Percentiles rank a stretch among this genome's conserved stretches.
Evolutionary conservation across 768 basidiomycete species (phyloP).

Genomic region (Tremella mesenterica): DNA sequence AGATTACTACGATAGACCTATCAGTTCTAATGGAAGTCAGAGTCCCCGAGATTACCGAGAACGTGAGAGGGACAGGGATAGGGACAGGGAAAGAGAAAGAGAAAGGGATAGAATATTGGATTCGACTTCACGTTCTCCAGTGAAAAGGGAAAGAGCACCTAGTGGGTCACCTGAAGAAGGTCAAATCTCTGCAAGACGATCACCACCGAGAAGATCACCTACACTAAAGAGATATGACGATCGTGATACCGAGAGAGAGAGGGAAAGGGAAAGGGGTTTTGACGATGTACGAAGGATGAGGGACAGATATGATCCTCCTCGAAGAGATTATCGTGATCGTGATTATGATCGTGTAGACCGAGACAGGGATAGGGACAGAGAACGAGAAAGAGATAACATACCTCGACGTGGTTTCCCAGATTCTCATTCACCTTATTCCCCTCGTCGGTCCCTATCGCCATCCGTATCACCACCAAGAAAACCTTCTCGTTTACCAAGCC

Average conservation of each 20-base stretch:
- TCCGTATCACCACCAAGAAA: not conserved
- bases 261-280: too few species aligned
- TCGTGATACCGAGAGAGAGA: not conserved
- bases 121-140: not conserved
- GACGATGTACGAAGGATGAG: not conserved
- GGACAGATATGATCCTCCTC: not conserved
- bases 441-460: not conserved
- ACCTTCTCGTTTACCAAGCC: not conserved
- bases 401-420: not conserved
- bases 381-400: not conserved
- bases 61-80: not conserved
- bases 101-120: not conserved
- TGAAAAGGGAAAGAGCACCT: not conserved
- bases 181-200: not conserved
- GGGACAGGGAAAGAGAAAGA: constrained; percentile 1
- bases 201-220: not conserved
- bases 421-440: not conserved
- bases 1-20: not conserved
- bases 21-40: not conserved
- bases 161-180: not conserved
- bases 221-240: not conserved
- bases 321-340: not conserved
- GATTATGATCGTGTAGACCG: not conserved
- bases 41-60: not conserved
- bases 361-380: not conserved